phyloP scores from a whole-genome alignment of 352 stramenopile genomes.

The Phytophthora megakarya region DNA sequence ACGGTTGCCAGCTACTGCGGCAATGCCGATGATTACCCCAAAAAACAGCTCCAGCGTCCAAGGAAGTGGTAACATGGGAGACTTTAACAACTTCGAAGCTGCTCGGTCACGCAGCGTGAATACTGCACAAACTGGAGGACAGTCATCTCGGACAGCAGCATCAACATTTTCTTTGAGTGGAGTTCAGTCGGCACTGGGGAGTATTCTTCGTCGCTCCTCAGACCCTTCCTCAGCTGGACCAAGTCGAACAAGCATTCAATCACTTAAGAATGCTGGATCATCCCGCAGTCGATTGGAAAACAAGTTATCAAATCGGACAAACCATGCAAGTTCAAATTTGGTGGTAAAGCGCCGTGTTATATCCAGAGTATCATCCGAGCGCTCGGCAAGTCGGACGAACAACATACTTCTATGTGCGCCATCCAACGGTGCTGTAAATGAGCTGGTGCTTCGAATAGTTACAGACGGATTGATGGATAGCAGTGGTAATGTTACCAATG shows the following conservation, averaged over 20 bases:
- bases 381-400: constrained; percentile 38
- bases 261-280: constrained; percentile 57
- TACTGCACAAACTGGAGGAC: constrained; percentile 9
- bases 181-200: constrained; percentile 50
- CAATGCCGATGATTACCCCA: constrained; percentile 38
- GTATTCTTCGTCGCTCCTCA: constrained; percentile 63
- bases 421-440: constrained; percentile 92
- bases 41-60: constrained; percentile 29
- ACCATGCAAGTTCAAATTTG: constrained; percentile 33
- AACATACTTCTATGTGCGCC: constrained; percentile 88
- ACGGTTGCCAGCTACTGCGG: constrained; percentile 51
- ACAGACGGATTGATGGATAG: constrained; percentile 80
- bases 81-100: constrained; percentile 63
- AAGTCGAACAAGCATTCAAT: constrained; percentile 68
- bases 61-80: constrained; percentile 18
- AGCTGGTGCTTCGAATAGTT: constrained; percentile 88
- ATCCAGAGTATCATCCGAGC: constrained; percentile 38
- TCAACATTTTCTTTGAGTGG: constrained; percentile 64
- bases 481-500: constrained; percentile 49
- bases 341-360: constrained; percentile 60
- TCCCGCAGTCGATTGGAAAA: constrained; percentile 70
- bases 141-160: constrained; percentile 8
- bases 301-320: constrained; percentile 52
- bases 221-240: constrained; percentile 20
- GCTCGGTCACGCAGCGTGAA: constrained; percentile 38